Evolutionary conservation across 768 basidiomycete species (phyloP), one percentile per base, ranked within the genome.

Genomic region (Suillus luteus): DNA sequence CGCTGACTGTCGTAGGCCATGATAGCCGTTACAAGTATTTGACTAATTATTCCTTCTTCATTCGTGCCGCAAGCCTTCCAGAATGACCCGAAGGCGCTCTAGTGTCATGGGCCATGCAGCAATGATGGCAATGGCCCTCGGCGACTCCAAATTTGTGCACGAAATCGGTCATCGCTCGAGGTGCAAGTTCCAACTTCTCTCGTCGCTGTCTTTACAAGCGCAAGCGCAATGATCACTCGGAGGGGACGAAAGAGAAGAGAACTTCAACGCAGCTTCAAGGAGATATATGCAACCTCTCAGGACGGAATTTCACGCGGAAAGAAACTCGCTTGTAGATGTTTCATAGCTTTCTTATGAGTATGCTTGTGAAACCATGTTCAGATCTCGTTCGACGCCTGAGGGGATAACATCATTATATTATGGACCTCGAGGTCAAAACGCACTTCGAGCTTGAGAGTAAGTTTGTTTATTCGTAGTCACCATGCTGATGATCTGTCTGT

Each of bases 151-250:
- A 64, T 81, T 82, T 54, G 82, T 91, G 77, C 89, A 92, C 70
- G 80, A 86, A 82, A 86, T 57, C 90, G 92, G 87, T 93, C 9
- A 82, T 83, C 14, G 83, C 89, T 4, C 92, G 93, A 72, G 89
- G 89, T 1, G 72, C 87, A 44, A 93, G 49, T 8, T 51, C 3
- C 4, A 15, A 27, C 49, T 27, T 27, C 92, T 0, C 73, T 92
- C 65, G 83, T 82, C 33, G 86, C 88, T 9, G 77, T 90, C 65
- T 84, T 87, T 52, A 82, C 76, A 5, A 79, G 82, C 54, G 69
- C 65, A 60, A 72, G 70, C 68, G 41, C 46, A 24, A 55, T 27
- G 65, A 72, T 7, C 12, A 49, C 12, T 49, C 22, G 6, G 75
- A 78, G 55, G 71, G 69, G 73, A 6, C 76, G 60, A 51, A 51